Percentiles rank a stretch among this genome's conserved stretches.
Evolutionary conservation across 192 early-diverging fungal genomes (phyloP).

Genomic region (Coemansia sp.): DNA sequence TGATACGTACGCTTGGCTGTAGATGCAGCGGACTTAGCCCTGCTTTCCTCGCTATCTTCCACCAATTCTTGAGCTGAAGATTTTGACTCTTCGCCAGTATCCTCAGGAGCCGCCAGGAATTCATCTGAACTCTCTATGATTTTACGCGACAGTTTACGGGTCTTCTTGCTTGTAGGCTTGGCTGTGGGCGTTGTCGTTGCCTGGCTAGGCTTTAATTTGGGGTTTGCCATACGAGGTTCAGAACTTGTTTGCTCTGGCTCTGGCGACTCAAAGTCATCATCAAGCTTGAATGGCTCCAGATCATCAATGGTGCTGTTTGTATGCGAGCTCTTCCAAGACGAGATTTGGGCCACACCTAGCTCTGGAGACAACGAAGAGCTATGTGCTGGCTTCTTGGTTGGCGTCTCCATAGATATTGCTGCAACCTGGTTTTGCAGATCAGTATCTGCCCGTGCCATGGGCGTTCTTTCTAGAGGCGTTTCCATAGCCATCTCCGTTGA

Average conservation of each 20-base stretch:
- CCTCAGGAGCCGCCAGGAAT: slow-evolving; percentile 2
- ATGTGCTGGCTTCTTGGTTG: background rate
- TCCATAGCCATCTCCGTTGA: background rate
- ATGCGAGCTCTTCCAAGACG: background rate
- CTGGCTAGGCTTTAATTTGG: too few relatives aligned
- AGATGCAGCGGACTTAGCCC: background rate
- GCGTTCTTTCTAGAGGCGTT: background rate
- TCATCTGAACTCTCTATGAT: slow-evolving; percentile 38
- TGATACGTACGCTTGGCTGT: background rate
- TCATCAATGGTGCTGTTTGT: background rate
- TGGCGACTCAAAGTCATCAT: slow-evolving; percentile 2
- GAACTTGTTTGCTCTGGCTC: background rate
- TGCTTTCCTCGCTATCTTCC: background rate
- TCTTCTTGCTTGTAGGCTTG: background rate
- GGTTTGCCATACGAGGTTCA: too few relatives aligned
- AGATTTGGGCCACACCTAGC: background rate
- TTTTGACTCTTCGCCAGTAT: background rate
- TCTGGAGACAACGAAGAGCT: slow-evolving; percentile 8
- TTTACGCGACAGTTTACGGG: background rate
- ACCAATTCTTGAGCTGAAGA: background rate
- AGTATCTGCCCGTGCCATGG: too few relatives aligned
- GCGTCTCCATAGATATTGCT: slow-evolving; percentile 6
- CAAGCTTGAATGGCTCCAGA: slow-evolving; percentile 1
- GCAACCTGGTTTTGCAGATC: too few relatives aligned
- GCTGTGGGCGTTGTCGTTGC: background rate